Evolutionary conservation across 2,329 filamentous ascomycete genomes (phyloP).

Genomic region (Epichloe gansuensis): DNA sequence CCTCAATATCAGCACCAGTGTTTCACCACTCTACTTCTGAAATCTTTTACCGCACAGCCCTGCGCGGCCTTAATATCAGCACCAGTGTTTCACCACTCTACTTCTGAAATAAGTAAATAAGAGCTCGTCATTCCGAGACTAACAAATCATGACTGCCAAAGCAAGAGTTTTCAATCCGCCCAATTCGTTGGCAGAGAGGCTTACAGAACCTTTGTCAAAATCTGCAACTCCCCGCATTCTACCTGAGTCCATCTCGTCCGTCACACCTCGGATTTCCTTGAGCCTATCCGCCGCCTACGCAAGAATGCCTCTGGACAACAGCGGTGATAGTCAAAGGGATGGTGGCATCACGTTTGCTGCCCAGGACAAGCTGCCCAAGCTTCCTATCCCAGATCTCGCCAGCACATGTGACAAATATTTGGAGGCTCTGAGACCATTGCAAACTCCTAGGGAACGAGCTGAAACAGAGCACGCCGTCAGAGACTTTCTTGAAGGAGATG

Average conservation of each 20-base stretch:
- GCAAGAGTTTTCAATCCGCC: constrained; percentile 42
- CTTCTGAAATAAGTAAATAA: constrained; percentile 31
- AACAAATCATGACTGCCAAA: constrained; percentile 25
- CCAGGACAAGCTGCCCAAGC: constrained; percentile 79
- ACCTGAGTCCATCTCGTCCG: constrained; percentile 20
- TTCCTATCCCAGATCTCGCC: constrained; percentile 85
- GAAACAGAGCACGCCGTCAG: constrained; percentile 71
- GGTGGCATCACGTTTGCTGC: constrained; percentile 78
- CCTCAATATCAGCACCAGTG: constrained; percentile 66
- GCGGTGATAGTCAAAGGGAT: constrained; percentile 27
- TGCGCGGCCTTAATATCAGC: constrained; percentile 73
- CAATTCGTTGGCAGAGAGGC: constrained; percentile 58
- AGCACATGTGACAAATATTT: constrained; percentile 69
- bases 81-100: constrained; percentile 50
- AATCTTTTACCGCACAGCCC: constrained; percentile 80
- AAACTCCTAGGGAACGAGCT: constrained; percentile 66
- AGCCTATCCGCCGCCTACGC: constrained; percentile 23
- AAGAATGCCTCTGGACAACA: constrained; percentile 34
- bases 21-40: constrained; percentile 69
- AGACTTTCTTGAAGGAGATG: constrained; percentile 73
- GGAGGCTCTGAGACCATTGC: constrained; percentile 66
- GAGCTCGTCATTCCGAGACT: constrained; percentile 10
- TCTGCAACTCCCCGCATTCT: constrained; percentile 28
- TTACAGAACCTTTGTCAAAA: constrained; percentile 33
- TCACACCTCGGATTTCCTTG: constrained; percentile 4